Conservation (phyloP, 192 early-diverging fungal genomes). For the Globomyces pollinis-pini region DNA sequence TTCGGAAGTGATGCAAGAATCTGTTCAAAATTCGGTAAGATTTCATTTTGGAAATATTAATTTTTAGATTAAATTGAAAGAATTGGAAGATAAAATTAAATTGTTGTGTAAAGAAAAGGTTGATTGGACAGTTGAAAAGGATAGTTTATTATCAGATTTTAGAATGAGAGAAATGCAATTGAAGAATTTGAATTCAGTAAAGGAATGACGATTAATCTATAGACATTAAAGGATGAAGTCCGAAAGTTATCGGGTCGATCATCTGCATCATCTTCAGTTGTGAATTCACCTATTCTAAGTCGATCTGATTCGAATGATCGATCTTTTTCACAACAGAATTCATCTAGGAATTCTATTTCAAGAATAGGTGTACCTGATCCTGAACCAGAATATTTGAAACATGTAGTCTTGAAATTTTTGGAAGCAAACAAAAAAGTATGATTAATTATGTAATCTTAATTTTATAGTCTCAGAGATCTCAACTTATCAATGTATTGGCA, state of each 20-base stretch:
- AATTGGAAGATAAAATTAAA: constrained; percentile 27
- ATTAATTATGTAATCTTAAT: neutral
- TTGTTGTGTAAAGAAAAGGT: constrained; percentile 15
- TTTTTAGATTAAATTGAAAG: constrained; percentile 34
- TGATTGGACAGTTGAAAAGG: constrained; percentile 19
- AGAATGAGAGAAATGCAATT: constrained; percentile 60
- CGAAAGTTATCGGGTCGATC: constrained; percentile 50
- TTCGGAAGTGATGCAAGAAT: neutral
- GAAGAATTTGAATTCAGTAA: constrained; percentile 66
- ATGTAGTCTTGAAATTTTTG: constrained; percentile 65
- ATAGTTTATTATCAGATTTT: constrained; percentile 57
- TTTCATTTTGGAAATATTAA: constrained; percentile 5
- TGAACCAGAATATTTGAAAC: constrained; percentile 68
- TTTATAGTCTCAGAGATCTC: constrained; percentile 27
- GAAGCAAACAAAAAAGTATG: constrained; percentile 56
- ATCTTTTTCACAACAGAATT: neutral
- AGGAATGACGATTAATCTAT: neutral
- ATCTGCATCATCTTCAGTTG: constrained; percentile 7
- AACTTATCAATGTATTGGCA: constrained; percentile 58
- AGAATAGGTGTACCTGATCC: constrained; percentile 24
- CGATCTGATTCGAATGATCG: neutral
- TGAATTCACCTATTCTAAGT: neutral
- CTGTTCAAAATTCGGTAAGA: neutral
- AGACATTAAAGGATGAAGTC: constrained; percentile 76
- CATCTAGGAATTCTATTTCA: neutral